These are phyloP conservation scores for Mycena olivaceomarginata DNA, from an alignment of 768 basidiomycete species.

Conservation along the genomic window DNA sequence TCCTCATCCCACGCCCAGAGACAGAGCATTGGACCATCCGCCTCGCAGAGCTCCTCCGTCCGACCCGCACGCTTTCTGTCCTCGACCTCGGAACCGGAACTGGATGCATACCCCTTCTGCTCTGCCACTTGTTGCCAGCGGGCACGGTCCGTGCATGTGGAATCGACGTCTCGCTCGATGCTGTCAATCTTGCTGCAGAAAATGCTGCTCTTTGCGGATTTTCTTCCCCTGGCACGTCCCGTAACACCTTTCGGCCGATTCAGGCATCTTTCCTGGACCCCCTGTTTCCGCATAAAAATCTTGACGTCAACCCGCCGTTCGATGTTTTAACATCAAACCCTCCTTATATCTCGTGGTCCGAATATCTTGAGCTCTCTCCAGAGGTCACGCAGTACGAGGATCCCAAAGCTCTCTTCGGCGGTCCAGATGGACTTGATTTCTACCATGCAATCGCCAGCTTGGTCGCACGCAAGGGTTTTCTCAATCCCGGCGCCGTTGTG, in stretches of 20 bases:
- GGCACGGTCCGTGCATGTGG: slow-evolving; percentile 74
- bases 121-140: slow-evolving; percentile 79
- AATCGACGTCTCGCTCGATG: slow-evolving; percentile 81
- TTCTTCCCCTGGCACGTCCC: slow-evolving; percentile 45
- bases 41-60: slow-evolving; percentile 70
- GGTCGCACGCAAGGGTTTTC: slow-evolving; percentile 69
- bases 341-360: slow-evolving; percentile 85
- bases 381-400: slow-evolving; percentile 90
- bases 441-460: slow-evolving; percentile 84
- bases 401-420: slow-evolving; percentile 87
- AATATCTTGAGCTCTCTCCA: slow-evolving; percentile 77
- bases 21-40: slow-evolving; percentile 89
- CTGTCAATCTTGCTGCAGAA: slow-evolving; percentile 70
- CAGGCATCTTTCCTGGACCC: slow-evolving; percentile 67
- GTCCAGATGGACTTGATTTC: slow-evolving; percentile 76
- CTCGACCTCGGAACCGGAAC: slow-evolving; percentile 96
- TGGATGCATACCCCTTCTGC: slow-evolving; percentile 92
- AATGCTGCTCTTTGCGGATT: slow-evolving; percentile 67
- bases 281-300: slow-evolving; percentile 59
- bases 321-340: slow-evolving; percentile 91
- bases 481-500: slow-evolving; percentile 72
- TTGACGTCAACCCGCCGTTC: slow-evolving; percentile 69
- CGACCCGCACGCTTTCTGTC: slow-evolving; percentile 64
- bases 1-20: slow-evolving; percentile 96
- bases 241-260: slow-evolving; percentile 64